Evolutionary conservation across 345 rosid species (phyloP).

Genomic region (Populus ilicifolia): DNA sequence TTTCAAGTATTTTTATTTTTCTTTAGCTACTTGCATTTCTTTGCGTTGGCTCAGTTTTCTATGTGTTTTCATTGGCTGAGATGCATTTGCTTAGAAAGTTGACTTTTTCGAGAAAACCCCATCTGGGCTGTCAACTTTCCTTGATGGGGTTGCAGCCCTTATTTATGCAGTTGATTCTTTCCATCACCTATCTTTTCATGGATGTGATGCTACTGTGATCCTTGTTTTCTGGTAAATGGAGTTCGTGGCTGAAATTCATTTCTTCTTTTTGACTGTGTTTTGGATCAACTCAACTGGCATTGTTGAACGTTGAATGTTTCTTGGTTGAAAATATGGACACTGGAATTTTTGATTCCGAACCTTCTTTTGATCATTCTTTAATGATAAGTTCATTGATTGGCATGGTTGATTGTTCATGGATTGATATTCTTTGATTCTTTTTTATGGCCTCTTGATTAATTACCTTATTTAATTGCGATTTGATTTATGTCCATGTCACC

Average conservation of each 20-base stretch:
- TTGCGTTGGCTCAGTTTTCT: background rate
- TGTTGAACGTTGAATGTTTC: background rate
- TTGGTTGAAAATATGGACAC: background rate
- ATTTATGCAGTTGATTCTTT: conserved; percentile 3
- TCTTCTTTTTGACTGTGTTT: background rate
- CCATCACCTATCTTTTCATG: background rate
- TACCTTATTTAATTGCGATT: background rate
- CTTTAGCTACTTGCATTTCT: background rate
- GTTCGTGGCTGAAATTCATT: background rate
- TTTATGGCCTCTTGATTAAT: background rate
- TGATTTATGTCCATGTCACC: background rate
- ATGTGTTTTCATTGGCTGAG: background rate
- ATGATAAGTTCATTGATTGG: background rate
- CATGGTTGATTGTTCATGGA: background rate
- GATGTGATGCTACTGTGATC: background rate
- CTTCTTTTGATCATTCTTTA: background rate
- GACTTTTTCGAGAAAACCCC: conserved; percentile 32
- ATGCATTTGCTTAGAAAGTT: conserved; percentile 3
- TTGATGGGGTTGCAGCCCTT: background rate
- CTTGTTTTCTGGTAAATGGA: conserved; percentile 2
- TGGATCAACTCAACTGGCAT: background rate
- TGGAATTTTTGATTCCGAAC: no score
- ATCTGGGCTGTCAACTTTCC: conserved; percentile 10
- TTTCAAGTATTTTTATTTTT: background rate
- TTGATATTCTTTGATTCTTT: background rate